Evolutionary conservation across 192 early-diverging fungal species (phyloP).

Genomic region (Pilaira anomala): DNA sequence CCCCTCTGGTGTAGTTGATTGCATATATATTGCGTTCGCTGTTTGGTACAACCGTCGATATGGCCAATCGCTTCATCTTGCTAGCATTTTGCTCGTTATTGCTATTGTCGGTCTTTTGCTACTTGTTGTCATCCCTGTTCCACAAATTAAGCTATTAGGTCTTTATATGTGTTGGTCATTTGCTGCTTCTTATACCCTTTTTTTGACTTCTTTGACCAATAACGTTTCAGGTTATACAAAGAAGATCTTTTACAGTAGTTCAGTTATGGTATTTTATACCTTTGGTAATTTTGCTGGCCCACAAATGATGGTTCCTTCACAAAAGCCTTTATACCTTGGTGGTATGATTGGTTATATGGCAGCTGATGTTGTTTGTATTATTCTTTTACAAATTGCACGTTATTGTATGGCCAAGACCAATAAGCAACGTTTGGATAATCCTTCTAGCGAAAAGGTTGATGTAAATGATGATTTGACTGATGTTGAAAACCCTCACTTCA

Average conservation of each 20-base stretch:
- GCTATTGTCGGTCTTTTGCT: slow-evolving; percentile 30
- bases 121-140: slow-evolving; percentile 17
- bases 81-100: neutral
- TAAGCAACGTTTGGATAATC: neutral
- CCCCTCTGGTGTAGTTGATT: slow-evolving; percentile 22
- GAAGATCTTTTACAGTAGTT: slow-evolving; percentile 25
- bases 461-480: slow-evolving; percentile 26
- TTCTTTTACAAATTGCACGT: slow-evolving; percentile 9
- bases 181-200: slow-evolving; percentile 17
- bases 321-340: slow-evolving; percentile 28
- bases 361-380: slow-evolving; percentile 15
- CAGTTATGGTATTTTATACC: slow-evolving; percentile 18
- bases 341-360: slow-evolving; percentile 26
- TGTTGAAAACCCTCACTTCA: slow-evolving; percentile 18
- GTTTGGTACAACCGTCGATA: slow-evolving; percentile 23
- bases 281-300: slow-evolving; percentile 33
- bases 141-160: slow-evolving; percentile 22
- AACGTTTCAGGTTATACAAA: slow-evolving; percentile 33
- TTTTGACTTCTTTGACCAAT: slow-evolving; percentile 22
- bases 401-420: slow-evolving; percentile 16
- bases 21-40: slow-evolving; percentile 17
- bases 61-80: slow-evolving; percentile 20
- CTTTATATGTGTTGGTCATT: slow-evolving; percentile 26
- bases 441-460: neutral
- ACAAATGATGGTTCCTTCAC: slow-evolving; percentile 15